Conservation (phyloP, 495 filamentous ascomycete species). For the Aspergillus asperescens region DNA sequence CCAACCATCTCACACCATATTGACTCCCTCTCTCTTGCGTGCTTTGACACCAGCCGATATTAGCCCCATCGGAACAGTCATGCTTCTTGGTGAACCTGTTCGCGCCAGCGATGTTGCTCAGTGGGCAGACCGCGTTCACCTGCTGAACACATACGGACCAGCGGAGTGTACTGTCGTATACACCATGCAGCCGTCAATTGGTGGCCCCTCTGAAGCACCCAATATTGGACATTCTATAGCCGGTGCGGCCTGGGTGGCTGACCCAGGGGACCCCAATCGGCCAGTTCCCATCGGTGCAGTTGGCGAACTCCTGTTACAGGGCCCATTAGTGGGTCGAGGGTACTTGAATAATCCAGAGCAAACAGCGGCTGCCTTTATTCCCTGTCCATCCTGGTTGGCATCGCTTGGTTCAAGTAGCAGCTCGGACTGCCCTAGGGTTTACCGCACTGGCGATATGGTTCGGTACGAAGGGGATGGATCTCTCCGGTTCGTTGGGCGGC, state of each 20-base stretch:
- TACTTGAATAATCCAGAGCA: conserved; percentile 44
- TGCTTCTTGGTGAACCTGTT: not conserved
- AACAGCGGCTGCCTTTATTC: conserved; percentile 44
- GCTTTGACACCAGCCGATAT: not conserved
- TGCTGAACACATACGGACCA: not conserved
- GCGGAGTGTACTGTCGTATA: not conserved
- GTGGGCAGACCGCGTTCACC: not conserved
- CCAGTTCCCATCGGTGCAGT: conserved; percentile 52
- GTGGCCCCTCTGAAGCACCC: not conserved
- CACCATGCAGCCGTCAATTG: not conserved
- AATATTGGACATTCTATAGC: not conserved
- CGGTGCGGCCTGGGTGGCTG: conserved; percentile 22
- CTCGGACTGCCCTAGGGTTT: conserved; percentile 27
- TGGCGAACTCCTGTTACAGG: conserved; percentile 59
- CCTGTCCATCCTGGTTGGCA: conserved; percentile 19
- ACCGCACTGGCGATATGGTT: conserved; percentile 47
- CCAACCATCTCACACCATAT: not conserved
- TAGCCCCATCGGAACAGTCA: not conserved
- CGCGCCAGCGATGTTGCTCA: not conserved
- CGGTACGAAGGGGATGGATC: conserved; percentile 39
- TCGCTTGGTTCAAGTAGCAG: not conserved
- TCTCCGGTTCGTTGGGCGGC: conserved; percentile 45
- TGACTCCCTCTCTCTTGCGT: not conserved
- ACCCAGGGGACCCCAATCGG: conserved; percentile 43
- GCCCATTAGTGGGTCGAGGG: conserved; percentile 45